phyloP scores from a whole-genome alignment of 1,284 basidiomycete genomes.

The Phenoliferia sp. region DNA sequence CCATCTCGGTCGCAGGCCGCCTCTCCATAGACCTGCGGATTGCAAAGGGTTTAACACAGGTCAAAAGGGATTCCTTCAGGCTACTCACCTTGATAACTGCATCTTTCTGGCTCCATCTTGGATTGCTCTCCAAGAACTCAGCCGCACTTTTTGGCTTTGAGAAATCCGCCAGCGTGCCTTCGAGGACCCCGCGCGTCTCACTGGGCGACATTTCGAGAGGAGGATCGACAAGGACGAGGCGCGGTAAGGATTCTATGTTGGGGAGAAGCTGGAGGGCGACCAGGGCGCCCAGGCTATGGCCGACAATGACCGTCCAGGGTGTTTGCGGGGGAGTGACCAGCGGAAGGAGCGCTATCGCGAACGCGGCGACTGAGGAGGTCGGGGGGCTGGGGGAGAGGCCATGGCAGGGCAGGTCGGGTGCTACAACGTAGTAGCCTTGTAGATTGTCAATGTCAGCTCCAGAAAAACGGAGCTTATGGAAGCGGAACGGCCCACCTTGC shows the following conservation, averaged over 20 bases:
- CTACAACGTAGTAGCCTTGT: neutral
- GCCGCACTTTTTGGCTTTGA: neutral
- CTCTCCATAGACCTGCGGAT: too few relatives aligned
- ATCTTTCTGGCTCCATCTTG: neutral
- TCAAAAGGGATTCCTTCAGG: too few relatives aligned
- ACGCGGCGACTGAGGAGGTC: neutral
- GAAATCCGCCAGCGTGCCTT: neutral
- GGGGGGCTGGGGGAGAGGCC: neutral
- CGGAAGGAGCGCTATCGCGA: neutral
- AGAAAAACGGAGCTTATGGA: neutral
- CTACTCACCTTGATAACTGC: neutral
- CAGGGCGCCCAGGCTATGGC: neutral
- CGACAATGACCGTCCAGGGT: neutral
- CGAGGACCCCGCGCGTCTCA: neutral
- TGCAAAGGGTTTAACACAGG: too few relatives aligned
- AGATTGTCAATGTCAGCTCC: neutral
- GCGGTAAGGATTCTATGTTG: neutral
- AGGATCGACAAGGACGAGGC: neutral
- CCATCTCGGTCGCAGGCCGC: neutral
- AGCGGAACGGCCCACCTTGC: neutral
- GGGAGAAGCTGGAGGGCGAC: neutral
- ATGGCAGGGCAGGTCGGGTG: neutral
- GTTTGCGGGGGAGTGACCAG: neutral
- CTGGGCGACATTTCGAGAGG: neutral
- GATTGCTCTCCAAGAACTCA: neutral